Evolutionary conservation across 1,139 yeast species (phyloP).

Genomic region (Magnusiomyces magnusii): DNA sequence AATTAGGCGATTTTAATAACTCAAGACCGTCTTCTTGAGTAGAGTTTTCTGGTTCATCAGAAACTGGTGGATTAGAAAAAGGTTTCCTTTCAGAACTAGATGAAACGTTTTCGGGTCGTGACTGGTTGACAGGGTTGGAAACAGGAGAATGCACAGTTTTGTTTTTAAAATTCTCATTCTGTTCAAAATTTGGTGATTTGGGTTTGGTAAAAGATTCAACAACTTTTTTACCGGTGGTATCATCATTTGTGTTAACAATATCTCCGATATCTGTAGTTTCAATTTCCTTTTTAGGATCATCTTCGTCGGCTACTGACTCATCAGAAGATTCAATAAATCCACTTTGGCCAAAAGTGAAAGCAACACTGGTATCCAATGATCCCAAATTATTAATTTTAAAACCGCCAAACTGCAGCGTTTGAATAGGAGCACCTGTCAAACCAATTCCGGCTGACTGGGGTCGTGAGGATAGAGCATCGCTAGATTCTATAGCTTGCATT

Average conservation of each 20-base stretch:
- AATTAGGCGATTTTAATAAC: background rate
- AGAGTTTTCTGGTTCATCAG: background rate
- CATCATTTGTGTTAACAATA: no score
- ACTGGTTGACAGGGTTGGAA: no score
- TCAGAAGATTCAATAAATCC: background rate
- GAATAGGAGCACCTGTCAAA: constrained; percentile 2
- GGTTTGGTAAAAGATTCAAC: no score
- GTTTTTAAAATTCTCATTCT: no score
- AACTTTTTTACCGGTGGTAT: no score
- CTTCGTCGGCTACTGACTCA: background rate
- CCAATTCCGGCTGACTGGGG: constrained; percentile 1
- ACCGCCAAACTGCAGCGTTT: constrained; percentile 1
- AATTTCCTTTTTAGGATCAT: background rate
- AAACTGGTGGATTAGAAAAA: background rate
- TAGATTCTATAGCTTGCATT: background rate
- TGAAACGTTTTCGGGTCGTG: background rate
- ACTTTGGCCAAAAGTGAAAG: constrained; percentile 5
- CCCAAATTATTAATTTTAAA: background rate
- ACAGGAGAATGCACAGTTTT: no score
- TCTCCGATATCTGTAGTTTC: no score
- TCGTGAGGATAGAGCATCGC: background rate
- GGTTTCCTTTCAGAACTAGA: background rate
- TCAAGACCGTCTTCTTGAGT: background rate
- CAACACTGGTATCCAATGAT: background rate
- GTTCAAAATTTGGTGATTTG: no score